Evolutionary conservation across 2,329 filamentous ascomycete genomes (phyloP).

Genomic region (Cephalotrichum gorgonifer): DNA sequence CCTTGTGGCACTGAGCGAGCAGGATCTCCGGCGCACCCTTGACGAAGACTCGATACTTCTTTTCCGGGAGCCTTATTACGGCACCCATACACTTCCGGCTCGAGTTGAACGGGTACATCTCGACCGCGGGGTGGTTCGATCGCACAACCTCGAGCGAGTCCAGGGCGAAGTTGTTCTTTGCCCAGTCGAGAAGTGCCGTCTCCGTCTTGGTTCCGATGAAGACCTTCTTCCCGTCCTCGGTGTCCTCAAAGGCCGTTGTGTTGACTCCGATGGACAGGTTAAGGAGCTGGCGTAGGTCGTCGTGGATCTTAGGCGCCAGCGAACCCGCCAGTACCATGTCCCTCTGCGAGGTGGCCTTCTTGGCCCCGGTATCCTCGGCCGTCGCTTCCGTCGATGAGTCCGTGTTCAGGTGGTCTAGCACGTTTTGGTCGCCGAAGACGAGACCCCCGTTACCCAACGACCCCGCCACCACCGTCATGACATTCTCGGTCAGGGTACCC

Average conservation of each 20-base stretch:
- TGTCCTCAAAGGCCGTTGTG: conserved; percentile 44
- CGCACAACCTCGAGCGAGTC: conserved; percentile 32
- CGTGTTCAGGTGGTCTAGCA: conserved; percentile 22
- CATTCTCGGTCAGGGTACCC: conserved; percentile 53
- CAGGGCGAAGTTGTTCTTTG: conserved; percentile 36
- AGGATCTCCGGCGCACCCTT: conserved; percentile 50
- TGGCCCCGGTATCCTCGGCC: background rate
- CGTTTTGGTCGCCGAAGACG: conserved; percentile 32
- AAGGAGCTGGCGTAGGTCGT: conserved; percentile 22
- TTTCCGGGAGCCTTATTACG: conserved; percentile 33
- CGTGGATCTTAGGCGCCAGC: background rate
- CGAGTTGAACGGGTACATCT: conserved; percentile 44
- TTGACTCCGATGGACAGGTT: conserved; percentile 32
- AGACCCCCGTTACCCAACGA: conserved; percentile 1
- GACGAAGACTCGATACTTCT: conserved; percentile 39
- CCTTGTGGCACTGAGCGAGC: conserved; percentile 30
- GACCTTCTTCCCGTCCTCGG: conserved; percentile 19
- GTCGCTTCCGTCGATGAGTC: background rate
- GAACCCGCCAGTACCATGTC: background rate
- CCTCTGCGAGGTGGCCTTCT: background rate
- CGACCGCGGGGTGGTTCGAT: conserved; percentile 30
- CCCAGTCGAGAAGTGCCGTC: conserved; percentile 39
- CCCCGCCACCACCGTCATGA: conserved; percentile 51
- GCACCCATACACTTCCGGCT: conserved; percentile 47
- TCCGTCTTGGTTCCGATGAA: conserved; percentile 47